Conservation (phyloP, 2,329 filamentous ascomycete genomes). For the Orbilia brochopaga region DNA sequence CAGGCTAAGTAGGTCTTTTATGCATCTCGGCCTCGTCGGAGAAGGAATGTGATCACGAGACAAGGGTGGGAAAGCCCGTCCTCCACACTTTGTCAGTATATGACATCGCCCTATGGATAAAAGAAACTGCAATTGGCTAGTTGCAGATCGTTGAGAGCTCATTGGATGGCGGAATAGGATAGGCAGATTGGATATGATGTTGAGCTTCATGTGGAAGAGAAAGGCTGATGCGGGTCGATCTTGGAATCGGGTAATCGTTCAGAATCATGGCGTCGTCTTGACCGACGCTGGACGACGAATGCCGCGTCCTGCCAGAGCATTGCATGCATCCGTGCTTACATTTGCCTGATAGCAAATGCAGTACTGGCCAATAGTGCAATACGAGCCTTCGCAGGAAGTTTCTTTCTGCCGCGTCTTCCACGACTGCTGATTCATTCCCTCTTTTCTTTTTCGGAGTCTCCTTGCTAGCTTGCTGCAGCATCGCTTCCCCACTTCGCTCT, state of each 20-base stretch:
- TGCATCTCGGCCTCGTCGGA: constrained; percentile 37
- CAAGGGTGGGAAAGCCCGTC: constrained; percentile 30
- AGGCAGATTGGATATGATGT: background rate
- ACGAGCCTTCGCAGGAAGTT: constrained; percentile 10
- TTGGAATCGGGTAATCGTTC: background rate
- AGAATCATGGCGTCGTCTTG: constrained; percentile 12
- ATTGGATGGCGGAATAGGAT: background rate
- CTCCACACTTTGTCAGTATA: constrained; percentile 33
- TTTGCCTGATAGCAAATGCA: constrained; percentile 18
- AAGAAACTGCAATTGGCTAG: constrained; percentile 39
- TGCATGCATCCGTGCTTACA: constrained; percentile 36
- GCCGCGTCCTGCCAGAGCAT: constrained; percentile 49
- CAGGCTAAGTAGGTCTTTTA: constrained; percentile 9
- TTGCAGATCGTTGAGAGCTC: constrained; percentile 1
- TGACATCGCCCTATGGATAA: constrained; percentile 49
- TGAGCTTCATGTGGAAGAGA: background rate
- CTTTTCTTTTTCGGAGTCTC: constrained; percentile 25
- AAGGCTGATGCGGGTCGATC: background rate
- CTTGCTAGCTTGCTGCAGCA: background rate
- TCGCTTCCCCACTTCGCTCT: constrained; percentile 4
- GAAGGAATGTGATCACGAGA: constrained; percentile 45
- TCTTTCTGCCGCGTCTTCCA: constrained; percentile 46
- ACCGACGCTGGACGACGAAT: constrained; percentile 28
- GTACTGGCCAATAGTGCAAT: constrained; percentile 4
- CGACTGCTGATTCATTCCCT: constrained; percentile 8